A percentile compares a stretch with the other conserved stretches of the same genome.
Evolutionary conservation across 2,329 filamentous ascomycete species (phyloP).

Genomic region (Davidsoniella eucalypti): DNA sequence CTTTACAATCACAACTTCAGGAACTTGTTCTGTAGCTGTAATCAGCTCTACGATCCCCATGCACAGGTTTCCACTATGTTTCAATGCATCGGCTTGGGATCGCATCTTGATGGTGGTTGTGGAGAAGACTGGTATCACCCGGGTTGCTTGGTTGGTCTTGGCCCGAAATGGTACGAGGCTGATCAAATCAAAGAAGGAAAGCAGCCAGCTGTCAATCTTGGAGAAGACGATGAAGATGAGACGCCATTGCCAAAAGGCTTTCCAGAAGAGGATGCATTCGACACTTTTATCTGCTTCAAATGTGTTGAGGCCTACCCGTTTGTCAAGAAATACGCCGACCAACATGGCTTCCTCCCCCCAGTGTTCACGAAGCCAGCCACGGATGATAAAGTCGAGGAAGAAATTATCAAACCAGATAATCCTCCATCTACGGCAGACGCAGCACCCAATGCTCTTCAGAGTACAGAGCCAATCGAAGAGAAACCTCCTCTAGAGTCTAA

Average conservation of each 20-base stretch:
- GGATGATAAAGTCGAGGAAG: not conserved
- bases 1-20: constrained; percentile 92
- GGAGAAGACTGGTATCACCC: constrained; percentile 98
- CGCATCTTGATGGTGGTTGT: constrained; percentile 67
- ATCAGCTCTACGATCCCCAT: constrained; percentile 72
- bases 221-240: constrained; percentile 25
- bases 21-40: constrained; percentile 83
- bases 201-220: not conserved
- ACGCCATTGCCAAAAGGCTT: constrained; percentile 71
- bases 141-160: constrained; percentile 71
- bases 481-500: constrained; percentile 22
- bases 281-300: constrained; percentile 84
- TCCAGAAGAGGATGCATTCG: constrained; percentile 75
- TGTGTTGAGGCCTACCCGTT: constrained; percentile 78
- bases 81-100: constrained; percentile 78
- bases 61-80: constrained; percentile 96
- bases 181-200: not conserved
- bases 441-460: constrained; percentile 3
- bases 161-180: constrained; percentile 50
- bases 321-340: constrained; percentile 77
- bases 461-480: not conserved
- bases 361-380: constrained; percentile 33
- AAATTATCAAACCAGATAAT: constrained; percentile 13
- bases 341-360: constrained; percentile 61
- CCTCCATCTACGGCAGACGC: not conserved